Conservation (phyloP, 768 basidiomycete genomes). For the Russula olivacea region DNA sequence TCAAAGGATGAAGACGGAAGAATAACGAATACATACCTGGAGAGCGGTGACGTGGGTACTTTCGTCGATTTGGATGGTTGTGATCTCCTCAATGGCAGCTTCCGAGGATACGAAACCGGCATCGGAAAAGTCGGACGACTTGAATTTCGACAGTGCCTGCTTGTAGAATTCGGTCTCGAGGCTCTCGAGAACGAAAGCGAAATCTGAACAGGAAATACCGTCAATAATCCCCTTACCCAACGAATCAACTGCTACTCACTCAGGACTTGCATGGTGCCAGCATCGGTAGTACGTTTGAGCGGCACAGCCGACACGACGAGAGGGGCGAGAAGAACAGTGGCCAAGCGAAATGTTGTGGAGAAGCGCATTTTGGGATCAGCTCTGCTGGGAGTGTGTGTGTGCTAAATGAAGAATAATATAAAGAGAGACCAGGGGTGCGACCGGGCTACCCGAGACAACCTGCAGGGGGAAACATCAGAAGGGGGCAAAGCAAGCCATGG, state of each 20-base stretch:
- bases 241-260: constrained; percentile 36
- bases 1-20: not conserved
- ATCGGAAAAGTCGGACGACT: constrained; percentile 50
- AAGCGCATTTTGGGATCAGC: constrained; percentile 44
- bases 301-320: constrained; percentile 48
- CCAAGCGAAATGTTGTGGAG: constrained; percentile 33
- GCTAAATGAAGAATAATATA: constrained; percentile 29
- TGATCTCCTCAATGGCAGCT: constrained; percentile 56
- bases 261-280: constrained; percentile 45
- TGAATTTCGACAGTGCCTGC: constrained; percentile 61
- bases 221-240: not conserved
- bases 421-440: constrained; percentile 50
- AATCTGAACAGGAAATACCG: constrained; percentile 42
- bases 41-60: constrained; percentile 51
- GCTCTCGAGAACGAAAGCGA: constrained; percentile 70
- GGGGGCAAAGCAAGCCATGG: not conserved
- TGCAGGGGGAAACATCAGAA: not conserved
- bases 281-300: constrained; percentile 34
- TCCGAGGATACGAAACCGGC: constrained; percentile 59
- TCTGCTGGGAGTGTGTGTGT: constrained; percentile 25
- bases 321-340: constrained; percentile 39
- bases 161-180: constrained; percentile 65
- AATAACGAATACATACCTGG: constrained; percentile 35
- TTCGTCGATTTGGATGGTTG: constrained; percentile 56
- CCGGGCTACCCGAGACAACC: constrained; percentile 56